These are phyloP conservation scores for Xylariaceae sp. DNA, from an alignment of 2,329 filamentous ascomycete species.

Conservation along the genomic window DNA sequence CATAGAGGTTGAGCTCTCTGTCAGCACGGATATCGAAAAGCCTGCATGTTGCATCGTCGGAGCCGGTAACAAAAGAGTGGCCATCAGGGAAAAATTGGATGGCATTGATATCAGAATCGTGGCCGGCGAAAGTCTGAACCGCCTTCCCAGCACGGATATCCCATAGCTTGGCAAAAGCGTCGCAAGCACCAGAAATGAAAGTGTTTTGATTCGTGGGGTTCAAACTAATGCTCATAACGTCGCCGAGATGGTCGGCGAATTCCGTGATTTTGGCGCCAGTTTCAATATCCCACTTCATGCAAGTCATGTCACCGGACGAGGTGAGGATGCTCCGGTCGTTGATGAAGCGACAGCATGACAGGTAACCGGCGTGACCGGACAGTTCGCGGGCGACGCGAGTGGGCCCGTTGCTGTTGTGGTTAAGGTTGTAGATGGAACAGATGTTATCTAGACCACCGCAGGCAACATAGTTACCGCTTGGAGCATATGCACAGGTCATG, in stretches of 20 bases:
- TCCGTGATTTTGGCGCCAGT: constrained; percentile 95
- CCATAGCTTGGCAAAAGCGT: constrained; percentile 98
- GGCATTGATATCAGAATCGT: constrained; percentile 98
- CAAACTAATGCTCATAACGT: constrained; percentile 99
- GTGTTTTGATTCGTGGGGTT: constrained; percentile 99
- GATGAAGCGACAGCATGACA: constrained; percentile 98
- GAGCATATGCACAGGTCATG: constrained; percentile 99
- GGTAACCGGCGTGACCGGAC: constrained; percentile 93
- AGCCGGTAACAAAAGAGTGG: constrained; percentile 96
- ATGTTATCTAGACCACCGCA: constrained; percentile 99
- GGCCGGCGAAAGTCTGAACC: constrained; percentile 95
- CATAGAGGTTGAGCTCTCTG: constrained; percentile 65
- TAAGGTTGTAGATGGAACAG: constrained; percentile 99
- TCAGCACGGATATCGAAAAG: constrained; percentile 97
- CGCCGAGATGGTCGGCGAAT: constrained; percentile 95
- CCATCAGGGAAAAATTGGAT: constrained; percentile 99
- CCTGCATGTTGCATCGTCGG: constrained; percentile 94
- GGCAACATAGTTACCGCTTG: constrained; percentile 95
- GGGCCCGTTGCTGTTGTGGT: constrained; percentile 88
- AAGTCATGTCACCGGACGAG: constrained; percentile 98
- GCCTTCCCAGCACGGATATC: constrained; percentile 98
- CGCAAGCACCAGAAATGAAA: constrained; percentile 98
- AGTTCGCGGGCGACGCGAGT: constrained; percentile 93
- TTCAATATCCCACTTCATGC: constrained; percentile 99
- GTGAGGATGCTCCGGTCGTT: constrained; percentile 97